Evolutionary conservation across 257 asterid genomes (phyloP).

Genomic region (Solanum lycopersicoides): DNA sequence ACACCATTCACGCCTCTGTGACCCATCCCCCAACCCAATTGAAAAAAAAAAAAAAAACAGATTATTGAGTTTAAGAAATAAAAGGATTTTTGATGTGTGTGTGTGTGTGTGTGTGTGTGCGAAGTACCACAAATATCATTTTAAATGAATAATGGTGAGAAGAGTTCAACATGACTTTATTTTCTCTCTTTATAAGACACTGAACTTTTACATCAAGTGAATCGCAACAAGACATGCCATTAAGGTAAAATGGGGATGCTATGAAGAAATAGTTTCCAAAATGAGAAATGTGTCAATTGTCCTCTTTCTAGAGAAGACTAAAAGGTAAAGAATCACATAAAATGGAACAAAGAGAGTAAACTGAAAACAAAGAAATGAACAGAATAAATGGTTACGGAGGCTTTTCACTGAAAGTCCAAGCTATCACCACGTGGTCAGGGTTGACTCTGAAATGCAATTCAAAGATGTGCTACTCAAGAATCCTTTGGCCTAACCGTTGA

Average conservation of each 20-base stretch:
- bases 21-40: not conserved
- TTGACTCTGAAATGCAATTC: not conserved
- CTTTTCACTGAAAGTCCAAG: not conserved
- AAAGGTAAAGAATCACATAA: not conserved
- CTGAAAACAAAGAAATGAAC: not conserved
- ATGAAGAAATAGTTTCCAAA: not conserved
- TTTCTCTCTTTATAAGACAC: not conserved
- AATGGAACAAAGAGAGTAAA: not conserved
- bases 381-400: not conserved
- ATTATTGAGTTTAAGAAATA: not conserved
- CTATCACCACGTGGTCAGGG: not conserved
- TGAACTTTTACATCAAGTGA: not conserved
- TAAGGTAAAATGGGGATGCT: not conserved
- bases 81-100: not conserved
- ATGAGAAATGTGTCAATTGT: not conserved
- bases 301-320: not conserved
- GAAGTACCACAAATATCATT: not conserved
- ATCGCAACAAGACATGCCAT: not conserved
- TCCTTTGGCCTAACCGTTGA: not conserved
- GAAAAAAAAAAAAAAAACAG: not conserved
- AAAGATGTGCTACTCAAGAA: not conserved
- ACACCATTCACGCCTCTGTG: too few relatives aligned
- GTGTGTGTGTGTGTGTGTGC: not conserved
- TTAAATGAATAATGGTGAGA: not conserved
- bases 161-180: too few relatives aligned